These are phyloP conservation scores for Penicillium soppii DNA, from an alignment of 495 filamentous ascomycete species.

Conservation along the genomic window DNA sequence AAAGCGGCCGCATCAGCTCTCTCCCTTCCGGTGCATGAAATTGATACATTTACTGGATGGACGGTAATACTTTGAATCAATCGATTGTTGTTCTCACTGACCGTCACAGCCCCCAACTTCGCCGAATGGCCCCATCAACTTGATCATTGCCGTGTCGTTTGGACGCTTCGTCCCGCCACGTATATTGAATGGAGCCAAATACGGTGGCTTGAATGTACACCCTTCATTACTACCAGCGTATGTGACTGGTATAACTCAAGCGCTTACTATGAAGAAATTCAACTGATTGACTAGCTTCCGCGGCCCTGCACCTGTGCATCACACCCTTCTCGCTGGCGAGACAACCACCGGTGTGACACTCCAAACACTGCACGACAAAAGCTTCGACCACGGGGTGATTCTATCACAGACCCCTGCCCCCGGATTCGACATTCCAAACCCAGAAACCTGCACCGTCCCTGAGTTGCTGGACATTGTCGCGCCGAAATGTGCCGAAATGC, in stretches of 20 bases:
- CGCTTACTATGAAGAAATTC: neutral
- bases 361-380: slow-evolving; percentile 73
- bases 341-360: slow-evolving; percentile 69
- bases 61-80: slow-evolving; percentile 43
- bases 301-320: slow-evolving; percentile 75
- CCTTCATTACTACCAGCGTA: slow-evolving; percentile 91
- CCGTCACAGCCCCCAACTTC: slow-evolving; percentile 53
- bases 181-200: slow-evolving; percentile 64
- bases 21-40: slow-evolving; percentile 65
- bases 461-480: slow-evolving; percentile 41
- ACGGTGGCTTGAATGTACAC: slow-evolving; percentile 91
- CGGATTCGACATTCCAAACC: slow-evolving; percentile 49
- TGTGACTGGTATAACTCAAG: slow-evolving; percentile 10
- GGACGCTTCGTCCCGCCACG: slow-evolving; percentile 82
- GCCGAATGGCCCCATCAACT: slow-evolving; percentile 59
- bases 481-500: slow-evolving; percentile 55
- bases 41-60: slow-evolving; percentile 82
- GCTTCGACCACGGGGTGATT: slow-evolving; percentile 77
- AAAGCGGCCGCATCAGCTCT: slow-evolving; percentile 62
- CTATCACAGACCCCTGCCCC: slow-evolving; percentile 64
- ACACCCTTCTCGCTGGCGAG: slow-evolving; percentile 63
- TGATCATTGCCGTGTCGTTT: slow-evolving; percentile 95
- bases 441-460: slow-evolving; percentile 40
- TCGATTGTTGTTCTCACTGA: slow-evolving; percentile 13
- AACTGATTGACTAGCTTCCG: slow-evolving; percentile 55